phyloP scores from a whole-genome alignment of 2,329 filamentous ascomycete genomes.

The Plenodomus tracheiphilus region DNA sequence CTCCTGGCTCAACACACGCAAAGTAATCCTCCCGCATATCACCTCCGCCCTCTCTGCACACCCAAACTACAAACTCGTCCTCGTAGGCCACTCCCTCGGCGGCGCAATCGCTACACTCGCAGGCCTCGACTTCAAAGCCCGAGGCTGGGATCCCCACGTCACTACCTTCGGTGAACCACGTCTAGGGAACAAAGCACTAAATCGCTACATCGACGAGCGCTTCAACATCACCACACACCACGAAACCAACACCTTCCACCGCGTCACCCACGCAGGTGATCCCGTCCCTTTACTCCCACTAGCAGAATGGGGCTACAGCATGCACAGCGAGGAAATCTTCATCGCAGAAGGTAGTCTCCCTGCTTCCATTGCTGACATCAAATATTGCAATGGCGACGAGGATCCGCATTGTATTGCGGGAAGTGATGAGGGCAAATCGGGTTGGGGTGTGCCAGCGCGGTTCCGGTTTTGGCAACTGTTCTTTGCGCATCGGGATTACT shows the following conservation, averaged over 20 bases:
- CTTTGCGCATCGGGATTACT: slow-evolving; percentile 94
- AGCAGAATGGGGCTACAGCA: slow-evolving; percentile 81
- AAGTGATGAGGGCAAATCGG: slow-evolving; percentile 40
- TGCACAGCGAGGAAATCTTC: slow-evolving; percentile 86
- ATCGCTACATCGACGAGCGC: slow-evolving; percentile 56
- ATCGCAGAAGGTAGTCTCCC: slow-evolving; percentile 74
- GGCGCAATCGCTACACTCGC: slow-evolving; percentile 90
- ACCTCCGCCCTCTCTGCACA: slow-evolving; percentile 61
- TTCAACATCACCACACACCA: slow-evolving; percentile 46
- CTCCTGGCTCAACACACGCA: slow-evolving; percentile 78
- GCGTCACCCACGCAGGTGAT: slow-evolving; percentile 84
- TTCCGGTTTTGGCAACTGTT: slow-evolving; percentile 90
- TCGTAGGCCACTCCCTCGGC: slow-evolving; percentile 90
- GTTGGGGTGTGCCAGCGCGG: slow-evolving; percentile 52
- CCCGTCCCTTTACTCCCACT: slow-evolving; percentile 87
- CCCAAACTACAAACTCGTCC: slow-evolving; percentile 71
- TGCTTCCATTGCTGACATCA: slow-evolving; percentile 69
- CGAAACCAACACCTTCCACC: slow-evolving; percentile 59
- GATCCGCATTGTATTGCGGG: slow-evolving; percentile 74
- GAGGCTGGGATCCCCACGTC: slow-evolving; percentile 75
- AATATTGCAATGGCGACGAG: slow-evolving; percentile 69
- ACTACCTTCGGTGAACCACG: slow-evolving; percentile 93
- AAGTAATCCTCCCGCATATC: slow-evolving; percentile 69
- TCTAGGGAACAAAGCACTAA: slow-evolving; percentile 59
- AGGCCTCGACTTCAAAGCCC: slow-evolving; percentile 74